Conservation (phyloP, 495 filamentous ascomycete genomes). For the Astrocystis sublimbata region DNA sequence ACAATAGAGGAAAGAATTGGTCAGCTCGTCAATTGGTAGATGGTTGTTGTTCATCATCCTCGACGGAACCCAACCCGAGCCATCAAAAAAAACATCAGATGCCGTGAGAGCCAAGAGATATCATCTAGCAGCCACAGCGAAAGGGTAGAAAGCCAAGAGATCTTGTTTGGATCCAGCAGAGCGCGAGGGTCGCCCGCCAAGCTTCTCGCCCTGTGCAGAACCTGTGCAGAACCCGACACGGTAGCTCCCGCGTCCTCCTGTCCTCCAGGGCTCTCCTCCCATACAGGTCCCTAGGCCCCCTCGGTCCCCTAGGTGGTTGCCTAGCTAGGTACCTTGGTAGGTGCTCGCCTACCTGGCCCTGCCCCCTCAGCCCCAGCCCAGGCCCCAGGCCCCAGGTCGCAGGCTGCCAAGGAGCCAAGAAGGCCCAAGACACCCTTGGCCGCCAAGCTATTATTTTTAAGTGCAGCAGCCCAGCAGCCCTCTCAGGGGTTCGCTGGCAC, state of each 20-base stretch:
- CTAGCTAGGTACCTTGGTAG: no score
- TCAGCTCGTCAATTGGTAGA: neutral
- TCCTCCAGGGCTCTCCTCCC: no score
- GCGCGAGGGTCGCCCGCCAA: neutral
- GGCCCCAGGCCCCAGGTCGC: no score
- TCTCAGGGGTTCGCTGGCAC: neutral
- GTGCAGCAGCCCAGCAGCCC: neutral
- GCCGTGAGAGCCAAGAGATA: slow-evolving; percentile 1
- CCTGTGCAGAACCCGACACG: no score
- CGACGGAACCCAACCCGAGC: no score
- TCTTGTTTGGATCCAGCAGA: neutral
- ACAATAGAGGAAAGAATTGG: neutral
- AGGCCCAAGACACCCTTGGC: slow-evolving; percentile 6
- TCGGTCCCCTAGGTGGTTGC: no score
- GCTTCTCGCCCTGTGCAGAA: neutral
- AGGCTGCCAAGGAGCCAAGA: no score
- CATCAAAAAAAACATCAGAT: neutral
- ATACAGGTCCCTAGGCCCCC: no score
- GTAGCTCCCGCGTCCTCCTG: no score
- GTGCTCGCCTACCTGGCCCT: no score
- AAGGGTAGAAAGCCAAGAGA: slow-evolving; percentile 15
- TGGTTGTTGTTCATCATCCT: no score
- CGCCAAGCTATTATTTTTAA: slow-evolving; percentile 2
- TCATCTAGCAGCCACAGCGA: neutral
- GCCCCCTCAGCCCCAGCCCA: no score